Evolutionary conservation across 306 rosid species (phyloP).

Genomic region (Dalbergia cochinchinensis): DNA sequence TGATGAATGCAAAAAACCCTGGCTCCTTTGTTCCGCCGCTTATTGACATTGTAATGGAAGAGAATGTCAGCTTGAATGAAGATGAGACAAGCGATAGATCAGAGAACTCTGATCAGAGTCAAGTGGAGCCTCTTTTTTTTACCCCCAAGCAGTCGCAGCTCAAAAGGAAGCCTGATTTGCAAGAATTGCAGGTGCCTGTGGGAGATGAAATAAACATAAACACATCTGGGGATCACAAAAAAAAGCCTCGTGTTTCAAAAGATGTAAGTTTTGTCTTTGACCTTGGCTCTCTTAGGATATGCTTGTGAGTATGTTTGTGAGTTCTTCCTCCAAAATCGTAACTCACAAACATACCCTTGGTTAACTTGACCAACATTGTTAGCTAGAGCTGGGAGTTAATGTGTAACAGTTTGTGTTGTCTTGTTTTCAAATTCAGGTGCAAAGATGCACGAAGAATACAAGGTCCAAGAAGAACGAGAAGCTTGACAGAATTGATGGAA

Average conservation of each 20-base stretch:
- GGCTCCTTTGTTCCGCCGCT: constrained; percentile 38
- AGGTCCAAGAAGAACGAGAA: constrained; percentile 54
- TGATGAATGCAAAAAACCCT: constrained; percentile 17
- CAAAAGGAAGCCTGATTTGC: constrained; percentile 56
- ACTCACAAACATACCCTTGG: too few relatives aligned
- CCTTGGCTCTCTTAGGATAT: neutral
- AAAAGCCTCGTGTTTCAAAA: constrained; percentile 52
- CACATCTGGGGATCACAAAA: constrained; percentile 47
- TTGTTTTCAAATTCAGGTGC: constrained; percentile 48
- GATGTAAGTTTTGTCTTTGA: constrained; percentile 54
- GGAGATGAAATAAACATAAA: constrained; percentile 33
- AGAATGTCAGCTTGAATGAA: constrained; percentile 33
- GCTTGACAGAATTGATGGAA: constrained; percentile 24
- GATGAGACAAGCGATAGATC: constrained; percentile 36
- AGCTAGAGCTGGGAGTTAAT: neutral
- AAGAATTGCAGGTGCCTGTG: constrained; percentile 20
- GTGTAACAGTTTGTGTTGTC: neutral
- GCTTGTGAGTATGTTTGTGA: too few relatives aligned
- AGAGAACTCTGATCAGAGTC: constrained; percentile 41
- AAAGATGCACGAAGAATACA: constrained; percentile 47
- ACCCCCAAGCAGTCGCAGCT: constrained; percentile 29
- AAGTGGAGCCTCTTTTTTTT: constrained; percentile 5
- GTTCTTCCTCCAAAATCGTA: too few relatives aligned
- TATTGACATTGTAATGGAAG: constrained; percentile 51
- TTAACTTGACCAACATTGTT: neutral